Conservation (phyloP, 371 early-diverging fungal genomes). For the Polyrhizophydium stewartii region DNA sequence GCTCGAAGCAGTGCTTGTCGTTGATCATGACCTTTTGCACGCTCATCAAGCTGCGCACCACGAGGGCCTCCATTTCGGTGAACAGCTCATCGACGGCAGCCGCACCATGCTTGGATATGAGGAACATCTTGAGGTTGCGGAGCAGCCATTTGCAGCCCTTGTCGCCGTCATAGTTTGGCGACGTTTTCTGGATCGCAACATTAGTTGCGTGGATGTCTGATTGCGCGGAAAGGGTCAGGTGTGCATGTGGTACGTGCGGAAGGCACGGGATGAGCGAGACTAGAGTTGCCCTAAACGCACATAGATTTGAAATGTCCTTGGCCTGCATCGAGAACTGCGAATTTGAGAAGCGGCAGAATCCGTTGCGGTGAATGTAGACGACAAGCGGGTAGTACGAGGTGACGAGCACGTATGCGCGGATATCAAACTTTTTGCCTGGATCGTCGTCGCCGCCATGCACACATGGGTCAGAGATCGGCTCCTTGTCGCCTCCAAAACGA, state of each 20-base stretch:
- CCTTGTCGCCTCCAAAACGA: not conserved
- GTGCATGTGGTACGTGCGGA: not conserved
- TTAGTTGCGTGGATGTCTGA: conserved; percentile 61
- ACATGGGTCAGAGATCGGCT: not conserved
- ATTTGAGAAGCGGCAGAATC: conserved; percentile 56
- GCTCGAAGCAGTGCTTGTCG: conserved; percentile 58
- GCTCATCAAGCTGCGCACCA: conserved; percentile 48
- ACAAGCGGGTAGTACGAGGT: conserved; percentile 52
- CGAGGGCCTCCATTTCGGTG: conserved; percentile 52
- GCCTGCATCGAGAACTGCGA: conserved; percentile 50
- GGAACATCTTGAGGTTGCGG: conserved; percentile 44
- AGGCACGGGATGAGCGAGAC: not conserved
- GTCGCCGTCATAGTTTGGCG: conserved; percentile 47
- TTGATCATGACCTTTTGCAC: conserved; percentile 60
- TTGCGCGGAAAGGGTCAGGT: not conserved
- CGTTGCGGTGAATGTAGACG: conserved; percentile 54
- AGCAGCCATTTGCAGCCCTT: conserved; percentile 60
- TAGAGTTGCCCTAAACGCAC: conserved; percentile 8
- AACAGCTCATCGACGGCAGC: conserved; percentile 38
- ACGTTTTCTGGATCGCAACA: conserved; percentile 56
- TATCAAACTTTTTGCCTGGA: conserved; percentile 57
- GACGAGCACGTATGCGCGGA: conserved; percentile 50
- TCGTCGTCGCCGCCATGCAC: not conserved
- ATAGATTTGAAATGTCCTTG: conserved; percentile 56
- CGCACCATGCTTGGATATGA: conserved; percentile 40